A percentile compares a stretch with the other conserved stretches of the same genome.
These are phyloP conservation scores for Xylaria palmicola DNA, from an alignment of 495 filamentous ascomycete species.

Conservation along the genomic window DNA sequence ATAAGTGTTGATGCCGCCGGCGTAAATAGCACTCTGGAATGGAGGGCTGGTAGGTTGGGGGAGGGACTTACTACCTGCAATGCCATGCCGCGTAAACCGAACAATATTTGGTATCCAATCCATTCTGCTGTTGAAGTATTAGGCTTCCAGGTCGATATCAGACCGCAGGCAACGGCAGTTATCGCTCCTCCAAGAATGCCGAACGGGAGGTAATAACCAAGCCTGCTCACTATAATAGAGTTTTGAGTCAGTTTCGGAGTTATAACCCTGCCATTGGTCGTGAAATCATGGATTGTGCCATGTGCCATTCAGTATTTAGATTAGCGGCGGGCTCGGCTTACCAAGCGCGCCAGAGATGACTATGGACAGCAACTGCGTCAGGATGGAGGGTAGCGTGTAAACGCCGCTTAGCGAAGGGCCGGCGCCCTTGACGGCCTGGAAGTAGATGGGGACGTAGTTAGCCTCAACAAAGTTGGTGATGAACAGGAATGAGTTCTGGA, in stretches of 20 bases:
- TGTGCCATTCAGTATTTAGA: neutral
- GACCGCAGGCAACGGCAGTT: constrained; percentile 52
- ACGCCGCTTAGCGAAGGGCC: constrained; percentile 51
- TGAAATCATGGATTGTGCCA: neutral
- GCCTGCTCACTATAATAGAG: constrained; percentile 16
- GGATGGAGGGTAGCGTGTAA: constrained; percentile 50
- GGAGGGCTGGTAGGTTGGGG: neutral
- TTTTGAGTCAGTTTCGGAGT: neutral
- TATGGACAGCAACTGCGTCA: constrained; percentile 49
- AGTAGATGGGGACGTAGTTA: constrained; percentile 61
- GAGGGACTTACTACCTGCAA: constrained; percentile 42
- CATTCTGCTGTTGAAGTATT: constrained; percentile 46
- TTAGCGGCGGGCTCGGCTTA: neutral
- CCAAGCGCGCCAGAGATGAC: constrained; percentile 44
- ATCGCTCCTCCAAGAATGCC: constrained; percentile 53
- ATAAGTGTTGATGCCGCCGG: neutral
- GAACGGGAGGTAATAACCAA: constrained; percentile 55
- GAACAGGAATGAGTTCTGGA: constrained; percentile 24
- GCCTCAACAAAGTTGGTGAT: constrained; percentile 20
- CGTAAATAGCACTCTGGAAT: neutral
- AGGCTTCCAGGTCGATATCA: constrained; percentile 50
- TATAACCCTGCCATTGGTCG: neutral
- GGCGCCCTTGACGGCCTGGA: constrained; percentile 57
- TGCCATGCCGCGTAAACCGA: constrained; percentile 49
- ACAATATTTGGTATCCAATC: constrained; percentile 61